Base-by-base conservation (phyloP, 2,329 filamentous ascomycete genomes). In the Bipolaris oryzae region DNA sequence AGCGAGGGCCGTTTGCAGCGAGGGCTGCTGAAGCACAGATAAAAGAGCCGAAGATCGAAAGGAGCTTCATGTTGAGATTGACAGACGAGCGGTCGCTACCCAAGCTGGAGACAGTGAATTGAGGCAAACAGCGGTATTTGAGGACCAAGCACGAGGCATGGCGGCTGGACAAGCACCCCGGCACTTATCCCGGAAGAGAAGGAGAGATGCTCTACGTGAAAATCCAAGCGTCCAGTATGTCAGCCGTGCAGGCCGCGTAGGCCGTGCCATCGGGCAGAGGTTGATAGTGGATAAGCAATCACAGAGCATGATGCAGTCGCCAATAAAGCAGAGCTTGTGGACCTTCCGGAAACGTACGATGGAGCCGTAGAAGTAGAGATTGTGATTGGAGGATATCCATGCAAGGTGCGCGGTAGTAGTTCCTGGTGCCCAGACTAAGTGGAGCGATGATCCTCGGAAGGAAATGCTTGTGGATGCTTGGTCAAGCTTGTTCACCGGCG, bases 61-160 rank as follows among this genome's bases (percentile, higher is more conserved):
- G 57, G 57, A 74, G 62, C 68, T 69, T 74, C 73, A 76, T 76
- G 21, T 61, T 74, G 60, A 4, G 53, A 52, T 45, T 53, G 48
- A 57, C 20, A 35, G 52, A 51, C 31, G 52, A 53, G 56, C 35
- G 57, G 52, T 37, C 46, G 43, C 44, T 56, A 46, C 44, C 34
- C 47, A 5, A 39, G 39, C 43, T n/a, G 2, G 13, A 16, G 7
- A 15, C 16, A 28, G 9, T 10, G 33, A 10, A 31, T 31, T 20
- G 48, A 51, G 46, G 18, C 37, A 10, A 18, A 21, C 38, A 33
- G 53, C 58, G 33, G 38, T 66, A 68, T 68, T 67, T 69, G 57
- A 67, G 63, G 25, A 13, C 33, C 55, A 46, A 18, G 35, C 25
- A 37, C 5, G 47, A 61, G 57, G 58, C 62, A 55, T 55, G 54